These are phyloP conservation scores for Syzygium malaccense DNA, from an alignment of 441 rosid species.

Conservation along the genomic window DNA sequence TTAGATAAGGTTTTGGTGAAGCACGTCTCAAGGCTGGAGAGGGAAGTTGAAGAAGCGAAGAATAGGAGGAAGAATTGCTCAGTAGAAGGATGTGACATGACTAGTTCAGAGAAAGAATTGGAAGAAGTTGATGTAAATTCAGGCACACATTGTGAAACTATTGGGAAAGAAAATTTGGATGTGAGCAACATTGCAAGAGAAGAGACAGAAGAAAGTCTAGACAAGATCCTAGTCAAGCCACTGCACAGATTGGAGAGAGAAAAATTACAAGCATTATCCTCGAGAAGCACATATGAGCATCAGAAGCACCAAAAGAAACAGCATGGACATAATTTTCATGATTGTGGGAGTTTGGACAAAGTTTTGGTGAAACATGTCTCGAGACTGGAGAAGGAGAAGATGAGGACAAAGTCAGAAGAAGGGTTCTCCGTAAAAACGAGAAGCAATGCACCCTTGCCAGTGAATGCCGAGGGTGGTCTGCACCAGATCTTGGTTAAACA, in stretches of 20 bases:
- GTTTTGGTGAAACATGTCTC: constrained; percentile 54
- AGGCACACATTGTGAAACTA: neutral
- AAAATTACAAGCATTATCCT: constrained; percentile 25
- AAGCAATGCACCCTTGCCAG: constrained; percentile 11
- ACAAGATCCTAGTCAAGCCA: constrained; percentile 49
- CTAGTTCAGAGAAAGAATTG: neutral
- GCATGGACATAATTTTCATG: constrained; percentile 10
- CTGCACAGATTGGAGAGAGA: constrained; percentile 49
- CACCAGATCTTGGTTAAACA: constrained; percentile 23
- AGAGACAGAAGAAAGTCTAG: constrained; percentile 37
- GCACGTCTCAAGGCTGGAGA: constrained; percentile 53
- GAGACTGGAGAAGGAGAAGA: constrained; percentile 47
- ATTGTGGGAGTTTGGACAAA: constrained; percentile 51
- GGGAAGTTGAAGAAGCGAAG: constrained; percentile 56
- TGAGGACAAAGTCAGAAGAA: constrained; percentile 22
- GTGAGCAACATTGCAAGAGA: constrained; percentile 17
- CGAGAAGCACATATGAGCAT: constrained; percentile 21
- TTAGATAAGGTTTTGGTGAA: constrained; percentile 46
- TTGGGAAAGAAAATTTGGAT: constrained; percentile 52
- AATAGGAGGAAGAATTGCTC: constrained; percentile 19
- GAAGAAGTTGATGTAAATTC: neutral
- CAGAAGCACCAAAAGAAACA: constrained; percentile 23
- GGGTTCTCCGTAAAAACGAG: constrained; percentile 8
- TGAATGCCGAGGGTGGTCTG: constrained; percentile 7
- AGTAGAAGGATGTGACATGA: constrained; percentile 3